A percentile compares a stretch with the other conserved stretches of the same genome.
phyloP scores from a whole-genome alignment of 257 asterid genomes.

The Solanum lycopersicoides region DNA sequence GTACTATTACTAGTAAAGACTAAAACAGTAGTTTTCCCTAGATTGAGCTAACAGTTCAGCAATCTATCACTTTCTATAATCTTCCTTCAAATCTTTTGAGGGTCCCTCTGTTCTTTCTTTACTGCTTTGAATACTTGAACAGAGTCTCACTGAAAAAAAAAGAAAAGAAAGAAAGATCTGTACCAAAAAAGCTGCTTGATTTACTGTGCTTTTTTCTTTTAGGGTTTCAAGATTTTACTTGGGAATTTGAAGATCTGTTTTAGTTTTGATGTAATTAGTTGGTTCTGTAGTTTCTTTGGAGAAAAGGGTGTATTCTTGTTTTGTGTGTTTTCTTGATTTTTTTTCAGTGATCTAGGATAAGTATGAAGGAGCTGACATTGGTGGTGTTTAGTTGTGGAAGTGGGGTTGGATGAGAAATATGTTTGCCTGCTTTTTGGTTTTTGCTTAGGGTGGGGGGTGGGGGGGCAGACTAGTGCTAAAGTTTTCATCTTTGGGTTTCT shows the following conservation, averaged over 20 bases:
- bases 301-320: not conserved
- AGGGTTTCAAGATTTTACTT: conserved; percentile 27
- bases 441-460: conserved; percentile 36
- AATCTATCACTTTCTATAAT: conserved; percentile 1
- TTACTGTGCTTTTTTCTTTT: conserved; percentile 19
- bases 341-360: conserved; percentile 5
- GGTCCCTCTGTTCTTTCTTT: not conserved
- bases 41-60: not conserved
- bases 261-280: conserved; percentile 8
- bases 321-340: not conserved
- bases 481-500: not conserved
- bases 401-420: conserved; percentile 44
- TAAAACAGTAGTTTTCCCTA: not conserved
- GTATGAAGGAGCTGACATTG: conserved; percentile 8
- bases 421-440: conserved; percentile 16
- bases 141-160: not conserved
- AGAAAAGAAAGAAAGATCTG: not conserved
- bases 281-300: not conserved
- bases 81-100: conserved; percentile 9
- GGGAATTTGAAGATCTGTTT: conserved; percentile 49
- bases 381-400: conserved; percentile 17
- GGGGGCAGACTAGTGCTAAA: not conserved
- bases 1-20: not conserved
- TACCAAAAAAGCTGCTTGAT: conserved; percentile 44
- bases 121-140: not conserved